Base-by-base conservation (phyloP, 345 rosid genomes). In the Camelina laxa region DNA sequence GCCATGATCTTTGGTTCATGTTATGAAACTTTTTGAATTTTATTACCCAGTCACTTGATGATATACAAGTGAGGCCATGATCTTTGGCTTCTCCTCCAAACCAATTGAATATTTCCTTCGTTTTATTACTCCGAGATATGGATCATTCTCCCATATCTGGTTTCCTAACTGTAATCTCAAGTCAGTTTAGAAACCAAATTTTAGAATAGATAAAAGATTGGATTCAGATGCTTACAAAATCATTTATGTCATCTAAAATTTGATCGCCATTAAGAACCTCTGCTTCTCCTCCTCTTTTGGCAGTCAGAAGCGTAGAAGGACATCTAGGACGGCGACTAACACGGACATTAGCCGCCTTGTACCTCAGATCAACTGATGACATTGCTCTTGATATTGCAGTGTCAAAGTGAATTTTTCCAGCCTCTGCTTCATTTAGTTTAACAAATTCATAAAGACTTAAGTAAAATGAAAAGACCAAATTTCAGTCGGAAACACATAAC, bases 241-340 rank as follows among this genome's bases (percentile, higher is more conserved):
- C 69, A 31, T 75, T 17, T 45, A 94, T 79, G 75, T 82, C 75
- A 70, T 79, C 72, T 35, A 89, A 72, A 69, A 94, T 83, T 72
- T 82, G 88, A 17, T 81, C 80, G 39, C 96, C 97, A 75, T 82
- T 81, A 59, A 87, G 95, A 81, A 86, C 75, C 79, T 83, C 90
- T 42, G 35, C 79, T 33, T 78, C 79, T 61, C 90, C 96, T 69
- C 82, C 87, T 80, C 84, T 85, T 84, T 70, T 87, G 21, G 95
- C 97, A 13, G 95, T 89, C 60, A 91, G 83, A 88, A 86, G 75
- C 13, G 97, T 86, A 50, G 35, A 22, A 33, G 36, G 9, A 0
- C 15, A 27, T 38, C 68, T 74, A 67, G 61, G 24, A 14, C 3
- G 15, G 12, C 0, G 14, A n/a, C 1, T 68, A 22, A 9, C 57